Evolutionary conservation across 2,329 filamentous ascomycete genomes (phyloP).

Genomic region (Clonostachys rosea): DNA sequence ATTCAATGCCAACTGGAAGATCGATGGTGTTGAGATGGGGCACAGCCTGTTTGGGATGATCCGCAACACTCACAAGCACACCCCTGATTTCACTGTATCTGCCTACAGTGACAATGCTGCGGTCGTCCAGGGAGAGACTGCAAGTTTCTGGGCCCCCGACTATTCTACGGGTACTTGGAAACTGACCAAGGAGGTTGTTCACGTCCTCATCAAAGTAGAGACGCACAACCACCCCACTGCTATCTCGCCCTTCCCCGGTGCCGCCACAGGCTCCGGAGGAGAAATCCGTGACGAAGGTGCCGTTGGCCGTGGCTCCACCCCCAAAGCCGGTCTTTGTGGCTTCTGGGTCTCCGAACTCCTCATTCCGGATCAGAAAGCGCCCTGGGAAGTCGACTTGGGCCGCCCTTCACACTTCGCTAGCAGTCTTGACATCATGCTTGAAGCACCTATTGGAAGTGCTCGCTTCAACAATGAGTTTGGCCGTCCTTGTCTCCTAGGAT

Average conservation of each 20-base stretch:
- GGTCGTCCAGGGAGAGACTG: constrained; percentile 49
- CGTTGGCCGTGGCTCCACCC: constrained; percentile 85
- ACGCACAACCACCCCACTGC: constrained; percentile 97
- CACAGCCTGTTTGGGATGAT: constrained; percentile 94
- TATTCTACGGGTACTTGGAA: constrained; percentile 84
- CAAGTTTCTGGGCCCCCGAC: constrained; percentile 75
- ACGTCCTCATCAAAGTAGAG: constrained; percentile 91
- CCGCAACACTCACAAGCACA: constrained; percentile 83
- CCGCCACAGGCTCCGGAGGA: constrained; percentile 90
- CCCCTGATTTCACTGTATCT: constrained; percentile 79
- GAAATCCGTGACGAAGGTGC: constrained; percentile 95
- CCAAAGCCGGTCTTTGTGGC: constrained; percentile 86
- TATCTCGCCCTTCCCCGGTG: constrained; percentile 87
- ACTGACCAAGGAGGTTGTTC: constrained; percentile 78
- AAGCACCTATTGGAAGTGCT: constrained; percentile 91
- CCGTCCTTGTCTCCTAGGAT: constrained; percentile 79
- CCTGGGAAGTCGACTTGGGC: constrained; percentile 90
- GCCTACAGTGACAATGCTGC: constrained; percentile 98
- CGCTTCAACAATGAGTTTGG: constrained; percentile 98
- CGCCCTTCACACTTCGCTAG: constrained; percentile 90
- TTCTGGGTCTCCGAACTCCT: constrained; percentile 94
- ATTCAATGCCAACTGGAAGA: constrained; percentile 95
- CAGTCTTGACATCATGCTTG: constrained; percentile 94
- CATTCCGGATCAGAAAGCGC: constrained; percentile 76
- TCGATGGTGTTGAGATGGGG: constrained; percentile 77